Evolutionary conservation across 2,329 filamentous ascomycete genomes (phyloP), one percentile per base, ranked within the genome.

Genomic region (Cyphellophora attinorum): DNA sequence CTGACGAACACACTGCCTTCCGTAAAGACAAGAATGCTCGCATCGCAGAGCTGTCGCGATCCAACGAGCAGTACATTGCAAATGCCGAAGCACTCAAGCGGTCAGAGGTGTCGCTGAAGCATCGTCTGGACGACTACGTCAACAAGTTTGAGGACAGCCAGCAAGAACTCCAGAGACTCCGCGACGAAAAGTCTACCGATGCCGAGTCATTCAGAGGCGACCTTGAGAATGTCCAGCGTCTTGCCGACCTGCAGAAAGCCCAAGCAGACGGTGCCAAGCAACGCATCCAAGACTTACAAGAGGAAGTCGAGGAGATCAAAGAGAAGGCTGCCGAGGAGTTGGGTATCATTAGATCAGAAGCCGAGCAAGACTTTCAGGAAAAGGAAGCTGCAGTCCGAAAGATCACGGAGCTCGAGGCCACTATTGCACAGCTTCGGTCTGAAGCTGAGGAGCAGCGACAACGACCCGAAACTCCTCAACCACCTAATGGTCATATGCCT

Each of bases 1-100:
- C 75, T 42, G 75, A 79, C 6, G 91, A 98, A 55, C 78, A 85
- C 31, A 74, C 89, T 46, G 94, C 88, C 53, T 89, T 83, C 59
- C 78, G 91, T 44, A 96, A 94, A 55, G 91, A 98, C 55, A 96
- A 95, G 68, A 84, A 84, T 43, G 80, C 85, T 2, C 81, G 84
- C 25, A 85, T 96, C 48, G 75, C 86, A 6, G 84, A 93, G 51
- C 74, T 98, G 17, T 84, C 95, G 58, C 82, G 86, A 34, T 76
- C 82, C 41, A 83, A 89, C 47, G 89, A 96, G 48, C 91, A 98
- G 47, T 76, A 81, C 29, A 79, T 73, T 44, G 79, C 82, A 13
- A 80, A 74, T 19, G 72, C 86, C 34, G 85, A 94, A 36, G 73
- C 81, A 6, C 64, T 93, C 14, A 81, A 81, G 52, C 79, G 83